Percentiles rank a stretch among this genome's conserved stretches.
Conservation (phyloP, 2,329 filamentous ascomycete species). For the Remersonia thermophila region DNA sequence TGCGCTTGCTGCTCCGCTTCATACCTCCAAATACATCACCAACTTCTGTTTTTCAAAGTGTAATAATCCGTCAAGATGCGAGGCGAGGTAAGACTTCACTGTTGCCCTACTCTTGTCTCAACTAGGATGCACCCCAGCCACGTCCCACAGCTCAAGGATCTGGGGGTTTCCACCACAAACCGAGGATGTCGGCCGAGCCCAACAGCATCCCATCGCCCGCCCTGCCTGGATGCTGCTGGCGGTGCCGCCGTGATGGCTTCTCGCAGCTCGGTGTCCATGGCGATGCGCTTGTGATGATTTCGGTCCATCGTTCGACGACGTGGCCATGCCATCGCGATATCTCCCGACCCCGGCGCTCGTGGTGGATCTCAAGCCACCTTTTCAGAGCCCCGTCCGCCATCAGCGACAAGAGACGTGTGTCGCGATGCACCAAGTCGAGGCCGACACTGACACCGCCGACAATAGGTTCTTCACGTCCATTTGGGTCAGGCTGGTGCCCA, state of each 20-base stretch:
- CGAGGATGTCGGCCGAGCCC: neutral
- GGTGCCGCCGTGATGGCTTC: too few species aligned
- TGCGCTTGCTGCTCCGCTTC: constrained; percentile 14
- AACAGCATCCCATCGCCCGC: too few species aligned
- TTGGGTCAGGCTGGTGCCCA: constrained; percentile 59
- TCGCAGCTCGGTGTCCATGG: too few species aligned
- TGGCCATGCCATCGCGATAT: too few species aligned
- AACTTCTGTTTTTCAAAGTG: constrained; percentile 10
- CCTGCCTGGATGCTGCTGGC: too few species aligned
- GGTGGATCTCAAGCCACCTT: too few species aligned
- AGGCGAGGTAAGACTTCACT: constrained; percentile 19
- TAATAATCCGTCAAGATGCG: constrained; percentile 17
- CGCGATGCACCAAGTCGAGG: neutral
- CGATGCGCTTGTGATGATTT: too few species aligned
- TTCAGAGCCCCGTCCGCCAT: too few species aligned
- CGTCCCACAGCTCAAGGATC: neutral
- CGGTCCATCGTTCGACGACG: too few species aligned
- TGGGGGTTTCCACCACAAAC: neutral
- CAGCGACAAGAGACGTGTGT: neutral
- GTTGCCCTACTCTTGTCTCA: neutral
- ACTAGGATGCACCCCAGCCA: neutral
- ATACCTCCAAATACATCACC: constrained; percentile 6
- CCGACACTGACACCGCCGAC: constrained; percentile 6
- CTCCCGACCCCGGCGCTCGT: too few species aligned
- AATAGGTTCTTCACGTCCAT: constrained; percentile 50